Conservation (phyloP, 306 rosid species). For the Pueraria montana region DNA sequence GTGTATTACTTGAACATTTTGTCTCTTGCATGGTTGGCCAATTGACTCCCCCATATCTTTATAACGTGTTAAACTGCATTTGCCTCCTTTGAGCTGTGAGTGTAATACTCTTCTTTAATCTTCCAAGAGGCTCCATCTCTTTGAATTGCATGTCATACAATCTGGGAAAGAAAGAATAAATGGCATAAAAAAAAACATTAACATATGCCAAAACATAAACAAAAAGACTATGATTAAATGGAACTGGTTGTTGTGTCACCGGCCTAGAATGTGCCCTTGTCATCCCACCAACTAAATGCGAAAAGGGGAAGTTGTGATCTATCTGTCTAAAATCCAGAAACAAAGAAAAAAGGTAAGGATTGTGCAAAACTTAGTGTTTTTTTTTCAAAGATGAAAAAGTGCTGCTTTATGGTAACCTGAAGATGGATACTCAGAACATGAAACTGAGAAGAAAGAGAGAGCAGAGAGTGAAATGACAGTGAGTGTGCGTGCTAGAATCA, state of each 20-base stretch:
- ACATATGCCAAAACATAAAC: no score
- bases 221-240: no score
- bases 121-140: no score
- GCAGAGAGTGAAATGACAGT: slow-evolving; percentile 49
- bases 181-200: no score
- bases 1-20: no score
- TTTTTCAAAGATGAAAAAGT: neutral
- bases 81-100: no score
- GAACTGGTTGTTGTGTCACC: slow-evolving; percentile 68
- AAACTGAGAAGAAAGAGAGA: slow-evolving; percentile 42
- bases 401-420: slow-evolving; percentile 46
- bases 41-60: no score
- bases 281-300: slow-evolving; percentile 86
- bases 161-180: no score
- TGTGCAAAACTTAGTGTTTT: neutral
- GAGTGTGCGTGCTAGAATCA: neutral
- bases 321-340: slow-evolving; percentile 48
- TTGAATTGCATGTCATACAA: no score
- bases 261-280: slow-evolving; percentile 67
- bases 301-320: slow-evolving; percentile 58
- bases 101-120: no score
- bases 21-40: no score
- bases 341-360: neutral
- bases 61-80: no score
- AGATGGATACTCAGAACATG: slow-evolving; percentile 46